These are phyloP conservation scores for Halenospora varia DNA, from an alignment of 495 filamentous ascomycete species.

Conservation along the genomic window DNA sequence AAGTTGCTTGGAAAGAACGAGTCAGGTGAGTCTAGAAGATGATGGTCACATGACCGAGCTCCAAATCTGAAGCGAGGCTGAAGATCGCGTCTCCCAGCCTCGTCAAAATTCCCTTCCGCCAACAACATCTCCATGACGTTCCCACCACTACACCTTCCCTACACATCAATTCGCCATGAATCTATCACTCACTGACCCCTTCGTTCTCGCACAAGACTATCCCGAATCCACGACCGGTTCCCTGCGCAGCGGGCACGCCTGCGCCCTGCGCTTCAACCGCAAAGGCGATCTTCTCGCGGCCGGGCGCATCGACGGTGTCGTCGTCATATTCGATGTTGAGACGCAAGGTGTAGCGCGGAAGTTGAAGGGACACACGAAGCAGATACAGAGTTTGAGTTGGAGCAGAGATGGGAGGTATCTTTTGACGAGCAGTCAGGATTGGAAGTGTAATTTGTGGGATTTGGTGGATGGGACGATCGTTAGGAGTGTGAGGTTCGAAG, in stretches of 20 bases:
- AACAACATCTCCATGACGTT: not conserved
- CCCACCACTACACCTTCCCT: not conserved
- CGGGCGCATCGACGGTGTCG: constrained; percentile 87
- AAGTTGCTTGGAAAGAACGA: too few species aligned
- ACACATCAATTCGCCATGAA: constrained; percentile 55
- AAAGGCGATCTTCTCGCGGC: constrained; percentile 91
- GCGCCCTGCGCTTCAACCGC: constrained; percentile 81
- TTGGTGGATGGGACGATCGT: constrained; percentile 61
- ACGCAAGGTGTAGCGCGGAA: constrained; percentile 94
- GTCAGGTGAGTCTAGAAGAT: too few species aligned
- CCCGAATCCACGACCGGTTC: constrained; percentile 83
- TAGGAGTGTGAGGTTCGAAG: constrained; percentile 76
- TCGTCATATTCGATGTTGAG: constrained; percentile 95
- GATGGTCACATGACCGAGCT: too few species aligned
- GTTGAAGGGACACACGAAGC: constrained; percentile 82
- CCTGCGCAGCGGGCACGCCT: constrained; percentile 67
- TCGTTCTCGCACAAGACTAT: constrained; percentile 89
- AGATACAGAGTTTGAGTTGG: constrained; percentile 93
- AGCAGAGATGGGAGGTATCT: constrained; percentile 87
- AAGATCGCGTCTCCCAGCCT: too few species aligned
- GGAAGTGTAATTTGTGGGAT: constrained; percentile 95
- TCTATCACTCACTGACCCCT: constrained; percentile 73
- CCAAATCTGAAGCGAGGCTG: too few species aligned
- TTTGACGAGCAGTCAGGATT: constrained; percentile 91
- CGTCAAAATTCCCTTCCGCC: not conserved